These are phyloP conservation scores for Malassezia obtusa DNA, from an alignment of 1,284 basidiomycete species.

Conservation along the genomic window DNA sequence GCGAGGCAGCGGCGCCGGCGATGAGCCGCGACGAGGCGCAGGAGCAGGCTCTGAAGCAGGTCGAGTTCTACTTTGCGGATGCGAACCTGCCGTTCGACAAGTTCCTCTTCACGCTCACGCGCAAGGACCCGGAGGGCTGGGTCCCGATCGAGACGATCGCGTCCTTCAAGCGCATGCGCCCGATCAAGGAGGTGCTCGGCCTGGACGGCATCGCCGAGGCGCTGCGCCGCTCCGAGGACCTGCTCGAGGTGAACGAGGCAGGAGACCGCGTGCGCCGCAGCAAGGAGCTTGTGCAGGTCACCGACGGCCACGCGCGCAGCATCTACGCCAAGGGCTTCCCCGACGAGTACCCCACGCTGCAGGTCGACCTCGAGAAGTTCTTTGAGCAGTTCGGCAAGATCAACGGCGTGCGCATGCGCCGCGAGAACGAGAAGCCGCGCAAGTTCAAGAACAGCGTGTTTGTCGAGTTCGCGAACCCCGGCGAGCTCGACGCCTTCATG, in stretches of 20 bases:
- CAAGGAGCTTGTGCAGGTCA: conserved; percentile 50
- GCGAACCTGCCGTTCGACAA: conserved; percentile 93
- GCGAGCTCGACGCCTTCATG: conserved; percentile 65
- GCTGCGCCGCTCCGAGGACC: conserved; percentile 23
- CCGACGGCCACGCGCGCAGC: conserved; percentile 45
- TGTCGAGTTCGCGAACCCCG: conserved; percentile 71
- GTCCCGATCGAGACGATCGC: conserved; percentile 75
- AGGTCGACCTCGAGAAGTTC: conserved; percentile 69
- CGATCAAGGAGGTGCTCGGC: conserved; percentile 49
- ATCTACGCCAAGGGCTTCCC: conserved; percentile 69
- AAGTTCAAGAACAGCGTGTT: conserved; percentile 93
- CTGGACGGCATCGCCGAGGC: conserved; percentile 32
- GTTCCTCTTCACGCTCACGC: conserved; percentile 64
- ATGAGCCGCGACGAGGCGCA: conserved; percentile 8
- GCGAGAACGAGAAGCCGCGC: conserved; percentile 56
- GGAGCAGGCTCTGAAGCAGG: conserved; percentile 44
- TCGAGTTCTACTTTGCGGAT: conserved; percentile 84
- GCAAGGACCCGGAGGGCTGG: conserved; percentile 60
- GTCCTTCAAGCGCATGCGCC: conserved; percentile 88
- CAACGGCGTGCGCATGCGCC: conserved; percentile 77
- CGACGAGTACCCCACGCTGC: conserved; percentile 62
- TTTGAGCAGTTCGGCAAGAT: conserved; percentile 72
- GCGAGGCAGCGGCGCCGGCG: not conserved
- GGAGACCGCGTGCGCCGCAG: conserved; percentile 64
- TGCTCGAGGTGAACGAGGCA: conserved; percentile 68